Evolutionary conservation across 495 filamentous ascomycete genomes (phyloP), one percentile per base, ranked within the genome.

Genomic region (Daldinia bambusicola): DNA sequence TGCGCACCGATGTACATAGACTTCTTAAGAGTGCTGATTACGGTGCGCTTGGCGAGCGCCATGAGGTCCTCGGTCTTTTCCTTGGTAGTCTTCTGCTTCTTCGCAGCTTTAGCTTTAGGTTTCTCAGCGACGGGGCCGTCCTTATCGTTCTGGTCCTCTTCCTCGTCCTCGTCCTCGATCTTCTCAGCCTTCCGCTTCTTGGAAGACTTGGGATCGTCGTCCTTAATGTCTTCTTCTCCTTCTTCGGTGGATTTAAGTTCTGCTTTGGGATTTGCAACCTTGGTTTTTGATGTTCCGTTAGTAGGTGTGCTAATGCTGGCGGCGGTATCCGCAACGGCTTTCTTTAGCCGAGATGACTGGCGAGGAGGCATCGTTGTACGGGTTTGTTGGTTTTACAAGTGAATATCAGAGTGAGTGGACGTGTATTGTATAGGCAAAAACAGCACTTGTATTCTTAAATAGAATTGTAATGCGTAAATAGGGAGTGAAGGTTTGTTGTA

Each of bases 1-100:
- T 99, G 95, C 1, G 95, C 95, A 9, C 95, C 95, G 32, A 99
- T 89, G 67, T 92, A 87, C 87, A 98, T 92, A 66, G 80, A 77
- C 74, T 80, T 81, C 71, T 90, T 90, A 65, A 95, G 79, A 0
- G 89, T 75, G 26, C 78, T 52, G 52, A 88, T 88, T 4, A 84
- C 77, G 0, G 93, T 91, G 31, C 95, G 84, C 13, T 85, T 77
- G 34, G 89, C 90, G 6, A 97, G 76, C 0, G 92, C 90, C 84
- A 92, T 86, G 36, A 70, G 75, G 50, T 84, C 78, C n/a, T 81
- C 80, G n/a, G 80, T 70, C 55, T 83, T 83, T 8, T 77, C 61
- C 31, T 77, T 79, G 50, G 71, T 74, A 18, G 81, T 80, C 72
- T 84, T 88, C 58, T 75, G 80, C 69, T 87, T 86, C 71, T 83